Conservation (phyloP, 129 eudicot genomes). For the Silybum marianum region DNA sequence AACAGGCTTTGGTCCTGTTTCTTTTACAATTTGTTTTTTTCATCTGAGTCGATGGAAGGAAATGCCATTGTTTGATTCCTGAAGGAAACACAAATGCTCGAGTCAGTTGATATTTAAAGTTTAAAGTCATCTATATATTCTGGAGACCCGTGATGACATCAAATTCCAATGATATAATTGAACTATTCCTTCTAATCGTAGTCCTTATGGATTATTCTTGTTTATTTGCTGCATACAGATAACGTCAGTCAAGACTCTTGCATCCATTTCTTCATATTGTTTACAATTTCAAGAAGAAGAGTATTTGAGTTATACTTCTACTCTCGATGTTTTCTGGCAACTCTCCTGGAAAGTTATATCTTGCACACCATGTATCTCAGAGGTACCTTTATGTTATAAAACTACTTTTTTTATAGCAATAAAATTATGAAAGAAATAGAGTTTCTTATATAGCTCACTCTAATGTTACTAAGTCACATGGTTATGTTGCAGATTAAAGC, state of each 20-base stretch:
- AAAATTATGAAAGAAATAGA: no score
- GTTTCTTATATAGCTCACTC: background rate
- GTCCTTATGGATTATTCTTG: constrained; percentile 14
- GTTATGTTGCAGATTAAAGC: constrained; percentile 59
- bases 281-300: constrained; percentile 37
- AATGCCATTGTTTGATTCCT: background rate
- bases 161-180: background rate
- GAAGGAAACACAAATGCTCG: background rate
- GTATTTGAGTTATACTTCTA: constrained; percentile 28
- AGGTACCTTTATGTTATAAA: constrained; percentile 41
- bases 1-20: background rate
- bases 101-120: constrained; percentile 1
- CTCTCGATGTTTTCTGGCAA: constrained; percentile 59
- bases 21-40: background rate
- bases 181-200: background rate
- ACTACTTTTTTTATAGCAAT: background rate
- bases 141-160: background rate
- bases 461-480: constrained; percentile 6
- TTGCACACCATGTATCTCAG: constrained; percentile 54
- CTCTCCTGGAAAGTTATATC: constrained; percentile 67
- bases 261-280: constrained; percentile 65
- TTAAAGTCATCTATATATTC: background rate
- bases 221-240: constrained; percentile 46
- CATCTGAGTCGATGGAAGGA: background rate
- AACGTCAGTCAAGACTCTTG: constrained; percentile 64